Conservation (phyloP, 2,329 filamentous ascomycete species). For the Periglandula ipomoeae region DNA sequence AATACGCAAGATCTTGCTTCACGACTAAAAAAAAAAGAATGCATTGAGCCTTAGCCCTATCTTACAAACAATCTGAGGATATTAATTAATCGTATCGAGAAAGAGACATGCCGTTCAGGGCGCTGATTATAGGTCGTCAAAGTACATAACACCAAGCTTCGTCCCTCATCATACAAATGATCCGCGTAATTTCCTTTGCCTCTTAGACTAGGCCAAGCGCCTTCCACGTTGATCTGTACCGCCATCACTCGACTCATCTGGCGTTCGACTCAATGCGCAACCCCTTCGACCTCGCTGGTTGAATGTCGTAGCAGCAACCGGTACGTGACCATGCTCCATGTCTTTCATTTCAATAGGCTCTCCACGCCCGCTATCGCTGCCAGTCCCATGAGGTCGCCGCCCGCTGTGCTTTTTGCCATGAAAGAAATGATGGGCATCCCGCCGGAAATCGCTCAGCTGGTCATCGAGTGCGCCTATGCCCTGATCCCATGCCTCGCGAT, state of each 20-base stretch:
- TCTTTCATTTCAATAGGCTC: conserved; percentile 22
- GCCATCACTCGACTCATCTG: conserved; percentile 22
- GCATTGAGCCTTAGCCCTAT: no score
- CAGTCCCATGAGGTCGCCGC: conserved; percentile 17
- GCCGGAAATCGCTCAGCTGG: conserved; percentile 26
- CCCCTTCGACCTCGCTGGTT: conserved; percentile 21
- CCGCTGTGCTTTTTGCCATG: conserved; percentile 15
- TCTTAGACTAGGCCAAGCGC: neutral
- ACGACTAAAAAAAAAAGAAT: neutral
- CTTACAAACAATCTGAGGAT: neutral
- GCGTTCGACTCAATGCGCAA: conserved; percentile 27
- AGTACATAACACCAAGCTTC: neutral
- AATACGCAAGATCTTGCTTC: no score
- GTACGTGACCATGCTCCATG: conserved; percentile 2
- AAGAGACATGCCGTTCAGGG: neutral
- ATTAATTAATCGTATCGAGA: neutral
- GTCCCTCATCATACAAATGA: neutral
- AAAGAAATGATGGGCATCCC: conserved; percentile 23
- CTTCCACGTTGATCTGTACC: conserved; percentile 1
- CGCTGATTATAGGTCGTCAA: neutral
- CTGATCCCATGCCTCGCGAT: conserved; percentile 25
- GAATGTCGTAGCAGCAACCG: conserved; percentile 8
- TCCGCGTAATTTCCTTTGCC: neutral
- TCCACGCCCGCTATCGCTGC: conserved; percentile 19
- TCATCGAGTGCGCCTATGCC: conserved; percentile 28